Evolutionary conservation across 2,329 filamentous ascomycete genomes (phyloP), one percentile per base, ranked within the genome.

Genomic region (Bipolaris victoriae): DNA sequence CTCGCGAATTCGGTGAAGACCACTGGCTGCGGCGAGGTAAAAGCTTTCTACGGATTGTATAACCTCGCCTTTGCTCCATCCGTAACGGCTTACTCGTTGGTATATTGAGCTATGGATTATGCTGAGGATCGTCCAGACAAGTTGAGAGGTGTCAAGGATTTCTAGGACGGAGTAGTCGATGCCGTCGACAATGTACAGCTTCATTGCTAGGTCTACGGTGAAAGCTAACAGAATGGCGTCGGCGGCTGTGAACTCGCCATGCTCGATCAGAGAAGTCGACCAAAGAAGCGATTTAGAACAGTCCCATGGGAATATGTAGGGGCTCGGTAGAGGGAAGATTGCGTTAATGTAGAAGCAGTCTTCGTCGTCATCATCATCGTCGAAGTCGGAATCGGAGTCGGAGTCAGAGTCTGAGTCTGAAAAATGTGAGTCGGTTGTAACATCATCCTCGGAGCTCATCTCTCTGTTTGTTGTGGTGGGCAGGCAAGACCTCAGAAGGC

Each of bases 131-230:
- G 7, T 6, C 31, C 48, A 49, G n/a, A 37, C 45, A 33, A 55
- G 3, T 16, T 13, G 24, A 29, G 37, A 50, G 18, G 41, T 31
- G 16, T 41, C 31, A 26, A 11, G 20, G 26, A 26, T 26, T 10
- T 41, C 5, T n/a, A 46, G 18, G 29, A 16, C 29, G 5, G 36
- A 7, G 9, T 40, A 15, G 24, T 16, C n/a, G 26, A 47, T 43
- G 11, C 24, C 22, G 20, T n/a, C 29, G 36, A 33, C 20, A 16
- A 56, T 48, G 15, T 52, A 56, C 10, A 52, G 24, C 20, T 40
- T 56, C 49, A 52, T 56, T 15, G 26, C 43, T 41, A 44, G 39
- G 16, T 52, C 54, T 35, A 52, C 35, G 13, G 26, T 36, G 15
- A 56, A 56, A 33, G 54, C 41, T 20, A 56, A 22, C n/a, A 52